Conservation (phyloP, 495 filamentous ascomycete species). For the Paragyromitra xinjiangensis region DNA sequence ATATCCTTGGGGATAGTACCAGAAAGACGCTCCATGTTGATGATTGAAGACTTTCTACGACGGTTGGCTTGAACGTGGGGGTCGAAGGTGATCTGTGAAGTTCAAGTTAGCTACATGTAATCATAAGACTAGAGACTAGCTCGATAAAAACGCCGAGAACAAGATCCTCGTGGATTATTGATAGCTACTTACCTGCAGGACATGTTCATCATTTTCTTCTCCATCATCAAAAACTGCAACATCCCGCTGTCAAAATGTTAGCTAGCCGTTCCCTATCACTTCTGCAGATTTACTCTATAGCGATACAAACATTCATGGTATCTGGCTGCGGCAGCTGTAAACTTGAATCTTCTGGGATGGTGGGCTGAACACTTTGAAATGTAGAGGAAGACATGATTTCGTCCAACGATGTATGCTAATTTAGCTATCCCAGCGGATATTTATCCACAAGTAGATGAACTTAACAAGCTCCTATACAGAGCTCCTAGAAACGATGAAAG, state of each 20-base stretch:
- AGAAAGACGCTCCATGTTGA: slow-evolving; percentile 45
- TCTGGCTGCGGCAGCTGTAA: slow-evolving; percentile 18
- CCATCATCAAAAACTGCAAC: slow-evolving; percentile 38
- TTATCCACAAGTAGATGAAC: neutral
- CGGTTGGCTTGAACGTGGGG: slow-evolving; percentile 49
- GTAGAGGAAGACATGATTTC: slow-evolving; percentile 29
- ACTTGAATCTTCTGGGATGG: slow-evolving; percentile 37
- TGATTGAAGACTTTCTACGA: slow-evolving; percentile 54
- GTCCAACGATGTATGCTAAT: neutral
- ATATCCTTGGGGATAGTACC: slow-evolving; percentile 6
- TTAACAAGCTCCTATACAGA: neutral
- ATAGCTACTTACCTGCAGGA: slow-evolving; percentile 39
- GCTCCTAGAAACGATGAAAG: neutral
- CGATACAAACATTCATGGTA: slow-evolving; percentile 14
- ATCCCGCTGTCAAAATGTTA: slow-evolving; percentile 6
- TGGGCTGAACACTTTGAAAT: slow-evolving; percentile 15
- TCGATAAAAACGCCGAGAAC: neutral
- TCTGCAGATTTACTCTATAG: neutral
- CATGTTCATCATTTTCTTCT: slow-evolving; percentile 45
- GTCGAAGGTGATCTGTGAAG: slow-evolving; percentile 53
- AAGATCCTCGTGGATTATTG: slow-evolving; percentile 4
- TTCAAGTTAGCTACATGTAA: neutral
- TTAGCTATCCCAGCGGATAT: neutral
- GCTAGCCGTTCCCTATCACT: neutral
- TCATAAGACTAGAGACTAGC: neutral